Evolutionary conservation across 148 eudicot species (phyloP).

Genomic region (Rhododendron williamsianum): DNA sequence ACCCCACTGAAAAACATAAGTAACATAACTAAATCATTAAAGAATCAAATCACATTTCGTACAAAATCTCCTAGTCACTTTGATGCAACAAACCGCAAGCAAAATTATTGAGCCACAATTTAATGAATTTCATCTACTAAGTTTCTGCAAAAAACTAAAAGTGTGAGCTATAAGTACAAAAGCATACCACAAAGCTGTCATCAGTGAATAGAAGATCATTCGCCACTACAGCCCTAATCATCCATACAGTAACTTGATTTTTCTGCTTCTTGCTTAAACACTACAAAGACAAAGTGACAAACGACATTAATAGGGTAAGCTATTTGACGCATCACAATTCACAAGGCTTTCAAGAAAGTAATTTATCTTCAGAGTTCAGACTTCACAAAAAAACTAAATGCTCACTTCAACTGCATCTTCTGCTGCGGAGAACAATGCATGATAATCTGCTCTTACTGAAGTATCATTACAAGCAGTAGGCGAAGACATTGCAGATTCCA

Average conservation of each 20-base stretch:
- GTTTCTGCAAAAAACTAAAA: not conserved
- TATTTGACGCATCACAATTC: not conserved
- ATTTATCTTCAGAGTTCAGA: not conserved
- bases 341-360: not conserved
- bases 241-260: slow-evolving; percentile 62
- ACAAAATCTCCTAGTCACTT: not conserved
- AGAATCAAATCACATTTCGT: not conserved
- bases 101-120: not conserved
- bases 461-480: slow-evolving; percentile 60
- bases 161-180: not conserved
- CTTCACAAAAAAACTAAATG: slow-evolving; percentile 2
- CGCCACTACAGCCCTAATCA: slow-evolving; percentile 67
- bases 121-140: not conserved
- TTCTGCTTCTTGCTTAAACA: slow-evolving; percentile 61
- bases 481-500: slow-evolving; percentile 81
- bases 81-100: slow-evolving; percentile 4
- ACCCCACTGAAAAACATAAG: not conserved
- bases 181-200: slow-evolving; percentile 94
- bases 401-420: slow-evolving; percentile 71
- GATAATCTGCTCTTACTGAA: slow-evolving; percentile 68
- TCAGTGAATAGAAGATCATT: slow-evolving; percentile 93
- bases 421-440: slow-evolving; percentile 70
- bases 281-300: slow-evolving; percentile 31
- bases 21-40: not conserved
- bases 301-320: slow-evolving; percentile 2